These are phyloP conservation scores for Podila horticola DNA, from an alignment of 192 early-diverging fungal genomes.

Conservation along the genomic window DNA sequence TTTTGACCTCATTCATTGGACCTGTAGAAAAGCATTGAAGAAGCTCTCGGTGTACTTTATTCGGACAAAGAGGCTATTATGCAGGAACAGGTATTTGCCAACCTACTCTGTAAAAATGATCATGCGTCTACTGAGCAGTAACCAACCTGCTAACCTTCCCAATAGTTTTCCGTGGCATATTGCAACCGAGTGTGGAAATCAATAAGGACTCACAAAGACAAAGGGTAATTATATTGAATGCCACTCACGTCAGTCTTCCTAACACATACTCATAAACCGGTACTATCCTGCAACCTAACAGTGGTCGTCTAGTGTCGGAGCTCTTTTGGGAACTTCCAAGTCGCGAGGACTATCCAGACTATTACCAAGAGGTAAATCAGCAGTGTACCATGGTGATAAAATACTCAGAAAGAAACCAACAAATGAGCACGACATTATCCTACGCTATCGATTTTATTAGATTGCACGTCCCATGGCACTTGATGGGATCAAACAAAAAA, in stretches of 20 bases:
- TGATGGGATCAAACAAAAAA: slow-evolving; percentile 68
- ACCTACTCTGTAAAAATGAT: not conserved
- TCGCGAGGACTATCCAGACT: slow-evolving; percentile 56
- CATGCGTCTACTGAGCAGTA: not conserved
- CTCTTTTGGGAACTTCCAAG: slow-evolving; percentile 54
- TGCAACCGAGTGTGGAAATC: slow-evolving; percentile 33
- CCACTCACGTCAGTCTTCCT: not conserved
- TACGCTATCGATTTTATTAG: not conserved
- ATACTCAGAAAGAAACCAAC: no score
- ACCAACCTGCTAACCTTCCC: not conserved
- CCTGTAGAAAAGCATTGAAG: not conserved
- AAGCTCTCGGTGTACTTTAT: not conserved
- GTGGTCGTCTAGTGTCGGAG: slow-evolving; percentile 44
- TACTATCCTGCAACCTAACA: not conserved
- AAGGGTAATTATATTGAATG: slow-evolving; percentile 14
- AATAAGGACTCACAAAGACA: slow-evolving; percentile 40
- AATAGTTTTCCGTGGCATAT: slow-evolving; percentile 30
- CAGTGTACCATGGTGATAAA: no score
- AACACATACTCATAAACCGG: no score
- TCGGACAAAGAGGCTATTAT: not conserved
- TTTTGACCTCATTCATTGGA: not conserved
- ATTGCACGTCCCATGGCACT: slow-evolving; percentile 70
- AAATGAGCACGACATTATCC: no score
- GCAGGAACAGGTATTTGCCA: not conserved
- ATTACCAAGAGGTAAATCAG: slow-evolving; percentile 31